These are phyloP conservation scores for Dichotomopilus funicola DNA, from an alignment of 2,329 filamentous ascomycete genomes.

Conservation along the genomic window DNA sequence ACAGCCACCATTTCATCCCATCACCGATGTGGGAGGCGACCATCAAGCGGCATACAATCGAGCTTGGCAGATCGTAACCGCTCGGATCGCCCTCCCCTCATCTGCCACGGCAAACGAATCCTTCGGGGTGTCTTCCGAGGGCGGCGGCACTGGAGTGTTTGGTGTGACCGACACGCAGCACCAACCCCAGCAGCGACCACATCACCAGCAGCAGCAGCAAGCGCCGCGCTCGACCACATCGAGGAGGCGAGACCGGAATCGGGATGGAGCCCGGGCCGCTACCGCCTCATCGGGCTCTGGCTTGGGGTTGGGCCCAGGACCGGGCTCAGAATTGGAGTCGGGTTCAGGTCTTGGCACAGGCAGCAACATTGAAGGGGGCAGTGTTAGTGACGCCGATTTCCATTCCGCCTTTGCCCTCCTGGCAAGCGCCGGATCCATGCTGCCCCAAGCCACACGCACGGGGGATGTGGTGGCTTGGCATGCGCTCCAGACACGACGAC, in stretches of 20 bases:
- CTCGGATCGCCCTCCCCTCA: slow-evolving; percentile 49
- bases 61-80: slow-evolving; percentile 57
- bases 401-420: slow-evolving; percentile 48
- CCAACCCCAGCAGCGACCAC: slow-evolving; percentile 19
- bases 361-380: neutral
- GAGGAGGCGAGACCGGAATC: slow-evolving; percentile 12
- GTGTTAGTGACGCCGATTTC: slow-evolving; percentile 32
- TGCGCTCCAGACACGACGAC: slow-evolving; percentile 52
- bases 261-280: slow-evolving; percentile 18
- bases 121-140: slow-evolving; percentile 33
- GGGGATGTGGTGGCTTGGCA: slow-evolving; percentile 56
- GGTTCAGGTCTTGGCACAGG: neutral
- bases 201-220: slow-evolving; percentile 31
- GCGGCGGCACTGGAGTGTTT: no score
- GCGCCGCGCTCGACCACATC: slow-evolving; percentile 9
- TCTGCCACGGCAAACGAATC: slow-evolving; percentile 50
- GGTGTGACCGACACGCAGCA: neutral
- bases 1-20: slow-evolving; percentile 13
- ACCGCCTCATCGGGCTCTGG: neutral
- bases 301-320: neutral
- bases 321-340: neutral
- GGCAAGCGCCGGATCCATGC: slow-evolving; percentile 38
- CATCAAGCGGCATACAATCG: slow-evolving; percentile 54
- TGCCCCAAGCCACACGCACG: slow-evolving; percentile 46
- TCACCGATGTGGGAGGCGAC: slow-evolving; percentile 27